These are phyloP conservation scores for Agrostemma githago DNA, from an alignment of 148 eudicot species.

Conservation along the genomic window DNA sequence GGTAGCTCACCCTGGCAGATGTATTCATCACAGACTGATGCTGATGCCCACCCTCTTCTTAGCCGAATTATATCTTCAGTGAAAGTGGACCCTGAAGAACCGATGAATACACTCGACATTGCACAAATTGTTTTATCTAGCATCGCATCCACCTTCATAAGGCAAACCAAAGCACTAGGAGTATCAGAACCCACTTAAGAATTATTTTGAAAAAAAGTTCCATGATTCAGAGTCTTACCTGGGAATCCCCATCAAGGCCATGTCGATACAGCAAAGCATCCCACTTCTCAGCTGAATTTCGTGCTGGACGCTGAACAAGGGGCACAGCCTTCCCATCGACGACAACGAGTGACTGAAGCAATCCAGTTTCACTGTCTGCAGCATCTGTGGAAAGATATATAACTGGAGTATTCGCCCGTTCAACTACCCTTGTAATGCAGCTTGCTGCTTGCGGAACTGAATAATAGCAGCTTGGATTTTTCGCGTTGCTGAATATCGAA, in stretches of 20 bases:
- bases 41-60: constrained; percentile 83
- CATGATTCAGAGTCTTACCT: constrained; percentile 39
- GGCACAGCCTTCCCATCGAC: constrained; percentile 77
- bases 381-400: constrained; percentile 98
- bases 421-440: constrained; percentile 72
- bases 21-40: constrained; percentile 85
- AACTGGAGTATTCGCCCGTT: constrained; percentile 72
- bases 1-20: constrained; percentile 82
- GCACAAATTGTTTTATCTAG: constrained; percentile 94
- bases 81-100: constrained; percentile 92
- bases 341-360: constrained; percentile 66
- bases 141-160: constrained; percentile 93
- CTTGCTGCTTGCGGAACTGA: constrained; percentile 95
- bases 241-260: constrained; percentile 64
- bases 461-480: constrained; percentile 83
- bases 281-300: constrained; percentile 90
- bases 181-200: neutral
- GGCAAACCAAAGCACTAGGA: constrained; percentile 6
- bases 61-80: constrained; percentile 90
- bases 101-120: constrained; percentile 79
- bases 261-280: constrained; percentile 91
- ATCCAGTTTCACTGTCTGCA: constrained; percentile 88
- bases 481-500: constrained; percentile 64
- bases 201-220: neutral
- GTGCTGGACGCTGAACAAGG: constrained; percentile 70